phyloP scores from a whole-genome alignment of 306 rosid genomes.

The Quercus engelmannii region DNA sequence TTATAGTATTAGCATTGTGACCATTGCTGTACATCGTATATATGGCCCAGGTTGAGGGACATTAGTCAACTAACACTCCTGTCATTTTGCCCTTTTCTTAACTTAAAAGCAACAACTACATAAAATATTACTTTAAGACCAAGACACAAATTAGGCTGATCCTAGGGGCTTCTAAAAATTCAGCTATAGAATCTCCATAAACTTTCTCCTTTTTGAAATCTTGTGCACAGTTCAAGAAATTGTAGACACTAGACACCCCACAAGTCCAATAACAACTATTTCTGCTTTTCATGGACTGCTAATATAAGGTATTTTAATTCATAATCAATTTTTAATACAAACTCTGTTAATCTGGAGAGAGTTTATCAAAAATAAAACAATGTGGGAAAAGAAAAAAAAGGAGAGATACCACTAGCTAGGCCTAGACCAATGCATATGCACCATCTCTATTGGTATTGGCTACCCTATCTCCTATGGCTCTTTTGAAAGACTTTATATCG shows the following conservation, averaged over 20 bases:
- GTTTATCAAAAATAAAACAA: neutral
- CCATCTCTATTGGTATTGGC: neutral
- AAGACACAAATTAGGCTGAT: constrained; percentile 27
- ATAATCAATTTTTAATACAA: neutral
- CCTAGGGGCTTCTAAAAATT: constrained; percentile 29
- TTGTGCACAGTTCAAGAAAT: constrained; percentile 12
- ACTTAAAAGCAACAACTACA: constrained; percentile 31
- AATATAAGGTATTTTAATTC: too few relatives aligned
- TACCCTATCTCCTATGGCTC: constrained; percentile 34
- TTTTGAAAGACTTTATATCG: constrained; percentile 33
- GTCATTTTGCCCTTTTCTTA: constrained; percentile 35
- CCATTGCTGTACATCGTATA: too few relatives aligned
- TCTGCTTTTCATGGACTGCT: too few relatives aligned
- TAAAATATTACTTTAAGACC: constrained; percentile 18
- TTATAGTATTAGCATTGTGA: neutral
- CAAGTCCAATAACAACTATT: neutral
- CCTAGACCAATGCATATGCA: too few relatives aligned
- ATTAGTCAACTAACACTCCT: constrained; percentile 16
- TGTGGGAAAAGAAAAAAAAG: neutral
- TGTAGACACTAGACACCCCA: neutral
- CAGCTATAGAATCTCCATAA: constrained; percentile 37
- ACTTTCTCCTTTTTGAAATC: constrained; percentile 31
- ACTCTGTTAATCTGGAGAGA: neutral
- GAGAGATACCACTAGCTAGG: constrained; percentile 6
- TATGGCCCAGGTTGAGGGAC: constrained; percentile 13